A percentile compares a stretch with the other conserved stretches of the same genome.
phyloP scores from a whole-genome alignment of 495 filamentous ascomycete species.

The Lichina pygmaea region DNA sequence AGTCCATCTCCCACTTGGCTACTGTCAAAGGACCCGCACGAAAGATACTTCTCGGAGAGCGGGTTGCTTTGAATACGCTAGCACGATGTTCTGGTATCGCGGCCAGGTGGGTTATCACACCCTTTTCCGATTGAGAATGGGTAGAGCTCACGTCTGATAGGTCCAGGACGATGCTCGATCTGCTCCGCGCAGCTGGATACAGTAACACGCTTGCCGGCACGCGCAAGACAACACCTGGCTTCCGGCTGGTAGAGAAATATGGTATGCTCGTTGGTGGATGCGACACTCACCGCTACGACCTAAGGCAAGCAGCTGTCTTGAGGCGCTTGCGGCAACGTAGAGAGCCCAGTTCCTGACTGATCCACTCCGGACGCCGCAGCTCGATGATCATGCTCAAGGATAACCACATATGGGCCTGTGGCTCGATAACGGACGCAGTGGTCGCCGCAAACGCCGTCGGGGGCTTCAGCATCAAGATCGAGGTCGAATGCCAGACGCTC shows the following conservation, averaged over 20 bases:
- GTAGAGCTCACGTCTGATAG: background rate
- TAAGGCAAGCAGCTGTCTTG: conserved; percentile 10
- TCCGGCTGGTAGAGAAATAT: conserved; percentile 91
- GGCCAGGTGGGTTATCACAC: conserved; percentile 20
- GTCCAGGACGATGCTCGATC: too few relatives aligned
- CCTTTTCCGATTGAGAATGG: background rate
- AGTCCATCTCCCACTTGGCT: conserved; percentile 32
- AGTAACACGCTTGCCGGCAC: conserved; percentile 73
- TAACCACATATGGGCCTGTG: conserved; percentile 80
- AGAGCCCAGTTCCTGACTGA: background rate
- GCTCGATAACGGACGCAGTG: conserved; percentile 57
- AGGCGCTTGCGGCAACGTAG: too few relatives aligned
- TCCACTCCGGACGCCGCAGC: conserved; percentile 11
- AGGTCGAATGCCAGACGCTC: conserved; percentile 79
- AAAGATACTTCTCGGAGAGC: conserved; percentile 68
- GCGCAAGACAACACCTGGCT: conserved; percentile 88
- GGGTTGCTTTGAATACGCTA: conserved; percentile 78
- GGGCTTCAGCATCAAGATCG: conserved; percentile 78
- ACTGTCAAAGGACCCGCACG: conserved; percentile 71
- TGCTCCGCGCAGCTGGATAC: conserved; percentile 39
- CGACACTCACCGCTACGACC: conserved; percentile 74
- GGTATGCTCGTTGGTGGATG: conserved; percentile 83
- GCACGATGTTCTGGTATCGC: conserved; percentile 85
- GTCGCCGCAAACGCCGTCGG: conserved; percentile 56
- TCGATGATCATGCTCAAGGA: conserved; percentile 98